Conservation (phyloP, 768 basidiomycete species). For the Russula sp. region DNA sequence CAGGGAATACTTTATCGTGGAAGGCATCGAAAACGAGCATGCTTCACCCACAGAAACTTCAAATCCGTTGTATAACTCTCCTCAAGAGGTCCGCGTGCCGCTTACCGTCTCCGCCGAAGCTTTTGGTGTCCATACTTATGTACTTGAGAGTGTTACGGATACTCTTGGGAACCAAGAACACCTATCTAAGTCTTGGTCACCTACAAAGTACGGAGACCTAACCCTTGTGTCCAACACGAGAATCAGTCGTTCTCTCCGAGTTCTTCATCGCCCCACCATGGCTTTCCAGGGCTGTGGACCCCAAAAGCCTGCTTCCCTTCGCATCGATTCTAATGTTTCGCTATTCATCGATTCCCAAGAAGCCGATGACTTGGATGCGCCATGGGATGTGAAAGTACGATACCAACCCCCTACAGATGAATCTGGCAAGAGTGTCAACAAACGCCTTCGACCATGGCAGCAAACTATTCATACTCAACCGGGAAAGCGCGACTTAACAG, state of each 20-base stretch:
- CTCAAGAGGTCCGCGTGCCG: conserved; percentile 61
- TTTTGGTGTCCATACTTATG: conserved; percentile 63
- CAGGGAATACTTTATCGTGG: conserved; percentile 67
- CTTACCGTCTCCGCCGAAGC: conserved; percentile 54
- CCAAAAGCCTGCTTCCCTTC: conserved; percentile 60
- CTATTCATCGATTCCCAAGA: conserved; percentile 47
- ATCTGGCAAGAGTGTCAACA: conserved; percentile 31
- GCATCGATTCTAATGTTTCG: conserved; percentile 59
- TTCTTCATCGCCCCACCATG: conserved; percentile 63
- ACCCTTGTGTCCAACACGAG: conserved; percentile 34
- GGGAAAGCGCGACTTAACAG: conserved; percentile 35
- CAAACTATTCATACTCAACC: conserved; percentile 49
- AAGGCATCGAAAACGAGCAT: conserved; percentile 68
- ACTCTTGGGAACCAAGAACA: conserved; percentile 59
- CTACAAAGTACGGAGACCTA: conserved; percentile 17
- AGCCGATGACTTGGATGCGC: conserved; percentile 54
- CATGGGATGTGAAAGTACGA: conserved; percentile 57
- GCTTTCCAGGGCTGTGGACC: conserved; percentile 70
- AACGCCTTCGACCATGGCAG: conserved; percentile 52
- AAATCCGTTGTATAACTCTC: conserved; percentile 26
- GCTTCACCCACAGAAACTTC: conserved; percentile 27
- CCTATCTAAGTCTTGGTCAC: conserved; percentile 7
- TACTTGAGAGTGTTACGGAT: conserved; percentile 78
- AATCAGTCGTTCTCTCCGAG: conserved; percentile 53
- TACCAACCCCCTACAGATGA: conserved; percentile 48